Percentiles rank a stretch among this genome's conserved stretches.
These are phyloP conservation scores for Pythium oligandrum DNA, from an alignment of 352 stramenopile species.

Conservation along the genomic window DNA sequence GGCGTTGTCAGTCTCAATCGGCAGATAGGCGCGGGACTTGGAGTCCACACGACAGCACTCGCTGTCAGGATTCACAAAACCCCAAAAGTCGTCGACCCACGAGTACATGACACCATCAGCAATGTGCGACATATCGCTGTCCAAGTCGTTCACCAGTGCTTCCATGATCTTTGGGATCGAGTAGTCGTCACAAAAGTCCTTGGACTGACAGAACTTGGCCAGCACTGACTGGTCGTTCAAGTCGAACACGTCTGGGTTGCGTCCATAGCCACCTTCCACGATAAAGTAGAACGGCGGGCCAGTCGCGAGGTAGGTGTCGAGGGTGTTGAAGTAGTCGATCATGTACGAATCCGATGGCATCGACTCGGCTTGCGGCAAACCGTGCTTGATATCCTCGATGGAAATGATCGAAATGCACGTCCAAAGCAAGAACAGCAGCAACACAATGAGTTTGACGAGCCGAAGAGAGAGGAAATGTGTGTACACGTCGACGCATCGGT, in stretches of 20 bases:
- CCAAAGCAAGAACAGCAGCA: constrained; percentile 42
- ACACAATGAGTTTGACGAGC: constrained; percentile 49
- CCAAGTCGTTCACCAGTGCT: constrained; percentile 26
- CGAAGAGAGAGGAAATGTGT: constrained; percentile 31
- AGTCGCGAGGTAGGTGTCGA: constrained; percentile 41
- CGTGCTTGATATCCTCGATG: constrained; percentile 48
- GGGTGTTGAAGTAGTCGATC: constrained; percentile 39
- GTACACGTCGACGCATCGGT: constrained; percentile 39
- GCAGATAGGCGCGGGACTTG: constrained; percentile 30
- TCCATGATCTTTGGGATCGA: constrained; percentile 62
- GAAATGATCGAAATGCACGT: constrained; percentile 47
- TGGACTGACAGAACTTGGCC: constrained; percentile 55
- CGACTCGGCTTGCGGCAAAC: constrained; percentile 42
- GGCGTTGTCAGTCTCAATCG: constrained; percentile 28
- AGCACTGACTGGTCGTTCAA: constrained; percentile 24
- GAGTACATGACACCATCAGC: constrained; percentile 44
- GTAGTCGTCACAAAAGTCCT: constrained; percentile 44
- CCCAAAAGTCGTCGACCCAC: constrained; percentile 78
- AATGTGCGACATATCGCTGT: constrained; percentile 41
- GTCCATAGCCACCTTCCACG: constrained; percentile 51
- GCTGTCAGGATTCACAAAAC: constrained; percentile 48
- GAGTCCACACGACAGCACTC: constrained; percentile 63
- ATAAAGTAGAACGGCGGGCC: constrained; percentile 63
- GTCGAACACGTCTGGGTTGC: constrained; percentile 39
- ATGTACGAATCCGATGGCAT: constrained; percentile 60